Evolutionary conservation across 352 stramenopile species (phyloP).

Genomic region (Phytophthora foliorum): DNA sequence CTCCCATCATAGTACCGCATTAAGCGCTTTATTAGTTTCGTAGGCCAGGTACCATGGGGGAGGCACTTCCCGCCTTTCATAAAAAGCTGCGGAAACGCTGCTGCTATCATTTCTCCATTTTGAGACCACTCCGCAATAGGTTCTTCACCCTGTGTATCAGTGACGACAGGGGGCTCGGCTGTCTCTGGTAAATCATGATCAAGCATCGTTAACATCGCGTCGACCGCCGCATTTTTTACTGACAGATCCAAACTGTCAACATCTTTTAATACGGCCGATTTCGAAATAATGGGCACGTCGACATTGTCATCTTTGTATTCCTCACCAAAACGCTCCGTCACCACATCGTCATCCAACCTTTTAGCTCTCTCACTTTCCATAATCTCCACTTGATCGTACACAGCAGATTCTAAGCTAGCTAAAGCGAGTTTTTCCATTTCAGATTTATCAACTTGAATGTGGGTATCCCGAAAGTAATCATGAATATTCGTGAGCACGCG

Average conservation of each 20-base stretch:
- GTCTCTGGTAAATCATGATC: not conserved
- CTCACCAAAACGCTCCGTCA: not conserved
- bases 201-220: not conserved
- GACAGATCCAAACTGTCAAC: not conserved
- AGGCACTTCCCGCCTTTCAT: slow-evolving; percentile 6
- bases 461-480: slow-evolving; percentile 2
- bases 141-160: not conserved
- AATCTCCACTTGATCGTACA: not conserved
- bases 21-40: not conserved
- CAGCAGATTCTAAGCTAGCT: not conserved
- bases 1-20: slow-evolving; percentile 12
- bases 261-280: not conserved
- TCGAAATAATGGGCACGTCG: not conserved
- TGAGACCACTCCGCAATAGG: slow-evolving; percentile 6
- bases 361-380: not conserved
- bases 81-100: slow-evolving; percentile 5
- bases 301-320: not conserved
- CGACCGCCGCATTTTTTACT: not conserved
- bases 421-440: not conserved
- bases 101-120: slow-evolving; percentile 15
- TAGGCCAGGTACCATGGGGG: not conserved
- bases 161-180: not conserved
- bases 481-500: not conserved
- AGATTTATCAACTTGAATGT: slow-evolving; percentile 7
- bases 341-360: not conserved